phyloP scores from a whole-genome alignment of 345 rosid genomes.

The Camelina neglecta region DNA sequence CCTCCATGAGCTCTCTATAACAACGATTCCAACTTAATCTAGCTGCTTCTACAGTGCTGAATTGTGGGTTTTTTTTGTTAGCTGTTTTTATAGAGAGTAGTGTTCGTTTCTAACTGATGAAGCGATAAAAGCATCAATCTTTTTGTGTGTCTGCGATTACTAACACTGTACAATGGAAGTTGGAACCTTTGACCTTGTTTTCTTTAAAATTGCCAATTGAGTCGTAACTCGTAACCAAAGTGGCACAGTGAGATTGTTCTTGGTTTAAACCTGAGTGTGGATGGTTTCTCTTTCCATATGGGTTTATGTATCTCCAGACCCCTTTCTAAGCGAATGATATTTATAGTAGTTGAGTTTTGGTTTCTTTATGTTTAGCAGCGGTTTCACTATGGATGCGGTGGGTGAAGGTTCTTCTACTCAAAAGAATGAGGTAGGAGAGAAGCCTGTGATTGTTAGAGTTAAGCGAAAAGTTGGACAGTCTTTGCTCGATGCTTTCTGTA shows the following conservation, averaged over 20 bases:
- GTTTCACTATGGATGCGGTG: slow-evolving; percentile 41
- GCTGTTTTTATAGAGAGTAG: no score
- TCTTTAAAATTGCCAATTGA: no score
- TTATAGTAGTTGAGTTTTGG: background rate
- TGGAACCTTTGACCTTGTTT: no score
- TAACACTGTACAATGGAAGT: no score
- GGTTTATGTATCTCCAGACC: background rate
- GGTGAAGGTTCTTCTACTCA: slow-evolving; percentile 50
- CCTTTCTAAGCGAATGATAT: background rate
- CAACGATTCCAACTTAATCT: background rate
- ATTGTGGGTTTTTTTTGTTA: no score
- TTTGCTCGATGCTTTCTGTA: slow-evolving; percentile 65
- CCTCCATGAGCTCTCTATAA: background rate
- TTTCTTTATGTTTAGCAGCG: slow-evolving; percentile 3
- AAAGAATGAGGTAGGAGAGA: slow-evolving; percentile 39
- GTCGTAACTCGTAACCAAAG: background rate
- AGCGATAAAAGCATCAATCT: no score
- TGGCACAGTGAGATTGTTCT: background rate
- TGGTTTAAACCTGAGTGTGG: background rate
- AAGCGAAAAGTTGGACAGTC: slow-evolving; percentile 61
- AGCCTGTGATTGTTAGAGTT: slow-evolving; percentile 70
- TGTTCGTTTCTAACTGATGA: no score
- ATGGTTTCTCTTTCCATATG: background rate
- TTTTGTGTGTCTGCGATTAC: no score
- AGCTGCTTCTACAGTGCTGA: background rate